A percentile compares a stretch with the other conserved stretches of the same genome.
These are phyloP conservation scores for Penicillium italicum DNA, from an alignment of 2,329 filamentous ascomycete species.

Conservation along the genomic window DNA sequence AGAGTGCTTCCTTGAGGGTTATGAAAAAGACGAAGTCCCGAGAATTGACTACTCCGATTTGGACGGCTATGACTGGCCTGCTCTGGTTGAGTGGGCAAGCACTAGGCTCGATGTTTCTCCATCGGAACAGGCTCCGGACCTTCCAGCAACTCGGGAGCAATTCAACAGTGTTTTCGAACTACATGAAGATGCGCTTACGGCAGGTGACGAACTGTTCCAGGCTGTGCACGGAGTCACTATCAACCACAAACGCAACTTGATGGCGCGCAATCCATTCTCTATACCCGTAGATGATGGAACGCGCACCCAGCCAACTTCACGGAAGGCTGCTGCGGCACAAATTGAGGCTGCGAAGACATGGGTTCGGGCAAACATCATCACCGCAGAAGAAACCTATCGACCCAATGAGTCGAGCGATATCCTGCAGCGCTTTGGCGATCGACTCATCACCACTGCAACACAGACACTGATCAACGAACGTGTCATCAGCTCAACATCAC, in stretches of 20 bases:
- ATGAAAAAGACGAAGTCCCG: constrained; percentile 43
- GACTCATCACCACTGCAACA: constrained; percentile 39
- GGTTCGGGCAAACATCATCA: constrained; percentile 48
- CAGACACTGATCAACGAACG: constrained; percentile 41
- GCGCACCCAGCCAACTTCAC: constrained; percentile 1
- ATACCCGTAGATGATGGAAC: constrained; percentile 20
- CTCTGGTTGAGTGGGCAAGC: constrained; percentile 47
- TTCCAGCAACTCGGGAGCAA: constrained; percentile 44
- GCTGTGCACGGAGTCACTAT: constrained; percentile 31
- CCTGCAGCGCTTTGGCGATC: constrained; percentile 32
- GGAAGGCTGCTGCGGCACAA: constrained; percentile 22
- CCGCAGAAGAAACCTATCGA: constrained; percentile 42
- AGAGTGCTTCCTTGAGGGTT: constrained; percentile 45
- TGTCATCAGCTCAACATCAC: constrained; percentile 39
- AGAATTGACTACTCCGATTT: constrained; percentile 45
- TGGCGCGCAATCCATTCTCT: constrained; percentile 38
- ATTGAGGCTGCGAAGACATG: constrained; percentile 45
- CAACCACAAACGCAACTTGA: constrained; percentile 33
- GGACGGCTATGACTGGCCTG: constrained; percentile 46
- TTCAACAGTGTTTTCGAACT: constrained; percentile 44
- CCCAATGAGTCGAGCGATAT: constrained; percentile 36
- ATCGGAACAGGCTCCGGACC: constrained; percentile 36
- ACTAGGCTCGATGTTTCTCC: constrained; percentile 40
- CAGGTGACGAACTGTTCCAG: constrained; percentile 38
- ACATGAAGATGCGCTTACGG: constrained; percentile 31